Evolutionary conservation across 179 eudicot species (phyloP), one percentile per base, ranked within the genome.

Genomic region (Monotropa hypopitys): DNA sequence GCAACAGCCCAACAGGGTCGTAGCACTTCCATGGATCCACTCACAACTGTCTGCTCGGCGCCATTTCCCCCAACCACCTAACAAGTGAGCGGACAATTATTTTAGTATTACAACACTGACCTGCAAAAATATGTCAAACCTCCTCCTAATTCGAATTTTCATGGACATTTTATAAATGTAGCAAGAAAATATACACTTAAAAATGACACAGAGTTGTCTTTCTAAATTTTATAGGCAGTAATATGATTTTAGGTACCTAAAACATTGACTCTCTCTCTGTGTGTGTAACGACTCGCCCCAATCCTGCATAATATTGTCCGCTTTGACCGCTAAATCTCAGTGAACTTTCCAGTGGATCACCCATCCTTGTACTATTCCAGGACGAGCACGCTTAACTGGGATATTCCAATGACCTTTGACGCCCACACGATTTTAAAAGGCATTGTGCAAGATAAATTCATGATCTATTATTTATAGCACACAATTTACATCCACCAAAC

Each of bases 1-100:
- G 99, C 99, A 80, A 96, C 85, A 74, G 99, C 99, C 99, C 98
- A 96, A 81, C 99, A 96, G 74, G 99, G 98, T 51, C 91, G 90
- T 76, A 96, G 90, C 76, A 96, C 96, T 82, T 96, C 99, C 98
- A 96, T 96, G 62, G 98, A 96, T 81, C 99, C 99, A 82, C 96
- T 96, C 21, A 91, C 96, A 77, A 96, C 98, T 75, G 90, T 90
- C 81, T 88, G 92, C 85, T 93, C 99, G 53, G 90, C 92, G 76
- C 99, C 99, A 85, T 91, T 89, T 78, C 89, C 98, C 26, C 99
- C 99, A 35, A 91, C 94, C 66, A 86, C 99, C 99, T 95, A 83
- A 26, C 4, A 82, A 81, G 5, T 65, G 45, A 46, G 75, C 62
- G 9, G 30, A 78, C 42, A 42, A 65, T 54, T 16, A 38, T 56